Conservation (phyloP, 2,329 filamentous ascomycete species). For the Aspergillus neoniger region DNA sequence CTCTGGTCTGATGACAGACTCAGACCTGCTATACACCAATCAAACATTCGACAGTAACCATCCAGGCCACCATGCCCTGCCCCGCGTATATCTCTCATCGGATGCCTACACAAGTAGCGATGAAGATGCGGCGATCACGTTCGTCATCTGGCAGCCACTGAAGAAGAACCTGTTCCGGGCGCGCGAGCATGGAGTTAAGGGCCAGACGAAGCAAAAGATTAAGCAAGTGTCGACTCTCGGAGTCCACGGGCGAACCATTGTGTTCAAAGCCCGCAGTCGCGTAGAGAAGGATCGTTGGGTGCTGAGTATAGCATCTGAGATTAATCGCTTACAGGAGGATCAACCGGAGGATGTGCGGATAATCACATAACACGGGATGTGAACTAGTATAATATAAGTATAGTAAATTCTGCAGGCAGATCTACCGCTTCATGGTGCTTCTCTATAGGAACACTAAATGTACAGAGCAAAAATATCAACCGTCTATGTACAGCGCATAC, state of each 20-base stretch:
- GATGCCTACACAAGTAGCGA: constrained; percentile 64
- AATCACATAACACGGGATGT: constrained; percentile 4
- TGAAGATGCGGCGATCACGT: constrained; percentile 67
- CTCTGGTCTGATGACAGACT: constrained; percentile 63
- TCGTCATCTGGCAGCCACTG: constrained; percentile 66
- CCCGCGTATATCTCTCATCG: constrained; percentile 58
- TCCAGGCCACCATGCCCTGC: constrained; percentile 61
- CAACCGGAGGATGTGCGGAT: constrained; percentile 54
- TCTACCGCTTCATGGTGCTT: neutral
- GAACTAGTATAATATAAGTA: neutral
- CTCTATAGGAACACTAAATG: neutral
- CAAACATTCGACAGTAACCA: constrained; percentile 65
- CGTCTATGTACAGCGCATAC: constrained; percentile 8
- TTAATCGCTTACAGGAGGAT: constrained; percentile 58
- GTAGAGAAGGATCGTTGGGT: constrained; percentile 70
- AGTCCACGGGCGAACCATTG: constrained; percentile 61
- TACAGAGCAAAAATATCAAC: neutral
- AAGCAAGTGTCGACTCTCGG: constrained; percentile 63
- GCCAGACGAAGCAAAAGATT: constrained; percentile 50
- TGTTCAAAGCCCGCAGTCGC: constrained; percentile 66
- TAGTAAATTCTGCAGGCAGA: neutral
- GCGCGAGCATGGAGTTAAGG: constrained; percentile 40
- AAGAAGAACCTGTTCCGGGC: constrained; percentile 58
- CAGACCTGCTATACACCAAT: constrained; percentile 64
- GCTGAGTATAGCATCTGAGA: constrained; percentile 65